Evolutionary conservation across 2,329 filamentous ascomycete genomes (phyloP).

Genomic region (Ophiostoma sp.): DNA sequence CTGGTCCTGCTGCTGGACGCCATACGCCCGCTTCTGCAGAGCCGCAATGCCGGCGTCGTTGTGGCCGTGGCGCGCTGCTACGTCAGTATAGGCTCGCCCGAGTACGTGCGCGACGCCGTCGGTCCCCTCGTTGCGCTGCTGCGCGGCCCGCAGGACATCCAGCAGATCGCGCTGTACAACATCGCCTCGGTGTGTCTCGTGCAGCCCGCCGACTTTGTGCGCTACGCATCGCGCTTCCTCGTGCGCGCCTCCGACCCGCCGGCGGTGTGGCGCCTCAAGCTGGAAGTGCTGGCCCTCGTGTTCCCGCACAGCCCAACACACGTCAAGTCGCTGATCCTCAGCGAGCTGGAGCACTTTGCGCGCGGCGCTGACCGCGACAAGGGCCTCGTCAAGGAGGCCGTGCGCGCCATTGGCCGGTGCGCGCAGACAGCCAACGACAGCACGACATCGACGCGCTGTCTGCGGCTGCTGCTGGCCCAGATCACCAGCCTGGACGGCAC

Average conservation of each 20-base stretch:
- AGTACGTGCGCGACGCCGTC: conserved; percentile 68
- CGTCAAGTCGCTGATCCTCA: conserved; percentile 79
- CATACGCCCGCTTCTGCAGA: conserved; percentile 80
- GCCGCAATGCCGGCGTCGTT: conserved; percentile 87
- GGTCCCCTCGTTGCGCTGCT: conserved; percentile 83
- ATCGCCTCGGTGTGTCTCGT: conserved; percentile 86
- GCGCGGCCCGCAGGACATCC: conserved; percentile 77
- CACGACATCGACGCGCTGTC: conserved; percentile 66
- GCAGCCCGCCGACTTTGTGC: conserved; percentile 74
- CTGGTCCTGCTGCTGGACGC: conserved; percentile 73
- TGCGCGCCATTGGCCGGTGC: conserved; percentile 88
- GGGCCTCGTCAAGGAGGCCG: conserved; percentile 77
- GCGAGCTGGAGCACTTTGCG: conserved; percentile 90
- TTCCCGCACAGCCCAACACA: conserved; percentile 76
- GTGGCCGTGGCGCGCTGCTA: conserved; percentile 82
- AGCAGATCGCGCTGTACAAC: conserved; percentile 86
- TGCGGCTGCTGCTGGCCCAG: conserved; percentile 77
- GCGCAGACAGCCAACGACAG: conserved; percentile 61
- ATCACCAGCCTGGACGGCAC: conserved; percentile 83
- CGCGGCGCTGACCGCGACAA: conserved; percentile 65
- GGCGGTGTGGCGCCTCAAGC: conserved; percentile 82
- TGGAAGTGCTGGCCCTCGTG: conserved; percentile 84
- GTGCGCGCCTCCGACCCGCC: conserved; percentile 73
- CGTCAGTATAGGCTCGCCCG: conserved; percentile 72
- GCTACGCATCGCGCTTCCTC: conserved; percentile 84